Conservation (phyloP, 495 filamentous ascomycete genomes). For the Tirmania nivea region DNA sequence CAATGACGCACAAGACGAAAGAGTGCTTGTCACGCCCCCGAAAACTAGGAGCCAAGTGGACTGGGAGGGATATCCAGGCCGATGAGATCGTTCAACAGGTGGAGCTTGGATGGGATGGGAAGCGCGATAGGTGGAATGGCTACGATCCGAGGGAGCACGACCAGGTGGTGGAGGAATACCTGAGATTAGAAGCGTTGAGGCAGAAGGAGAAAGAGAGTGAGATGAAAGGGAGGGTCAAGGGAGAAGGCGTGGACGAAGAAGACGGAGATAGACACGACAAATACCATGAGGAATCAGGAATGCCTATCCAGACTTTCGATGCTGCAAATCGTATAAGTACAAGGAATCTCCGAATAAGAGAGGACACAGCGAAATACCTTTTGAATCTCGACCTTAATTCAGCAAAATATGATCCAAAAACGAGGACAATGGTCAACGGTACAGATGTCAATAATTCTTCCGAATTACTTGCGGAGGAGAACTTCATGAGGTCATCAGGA, state of each 20-base stretch:
- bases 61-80: slow-evolving; percentile 76
- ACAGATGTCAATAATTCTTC: slow-evolving; percentile 67
- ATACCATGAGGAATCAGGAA: slow-evolving; percentile 92
- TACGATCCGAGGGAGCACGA: slow-evolving; percentile 78
- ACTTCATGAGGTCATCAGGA: slow-evolving; percentile 72
- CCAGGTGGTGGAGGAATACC: slow-evolving; percentile 67
- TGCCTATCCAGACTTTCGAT: slow-evolving; percentile 69
- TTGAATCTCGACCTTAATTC: slow-evolving; percentile 88
- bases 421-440: slow-evolving; percentile 60
- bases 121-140: slow-evolving; percentile 91
- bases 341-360: slow-evolving; percentile 70
- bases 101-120: slow-evolving; percentile 87
- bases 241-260: slow-evolving; percentile 24
- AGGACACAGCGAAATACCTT: slow-evolving; percentile 97
- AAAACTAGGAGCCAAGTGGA: slow-evolving; percentile 80
- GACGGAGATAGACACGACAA: slow-evolving; percentile 43
- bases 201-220: not conserved
- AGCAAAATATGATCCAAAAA: slow-evolving; percentile 96
- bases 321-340: slow-evolving; percentile 31
- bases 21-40: slow-evolving; percentile 79
- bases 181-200: slow-evolving; percentile 40
- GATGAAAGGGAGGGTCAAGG: not conserved
- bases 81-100: slow-evolving; percentile 78
- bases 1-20: slow-evolving; percentile 86
- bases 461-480: slow-evolving; percentile 78